A percentile compares a stretch with the other conserved stretches of the same genome.
phyloP scores from a whole-genome alignment of 352 stramenopile species.

The Vaucheria bursata region DNA sequence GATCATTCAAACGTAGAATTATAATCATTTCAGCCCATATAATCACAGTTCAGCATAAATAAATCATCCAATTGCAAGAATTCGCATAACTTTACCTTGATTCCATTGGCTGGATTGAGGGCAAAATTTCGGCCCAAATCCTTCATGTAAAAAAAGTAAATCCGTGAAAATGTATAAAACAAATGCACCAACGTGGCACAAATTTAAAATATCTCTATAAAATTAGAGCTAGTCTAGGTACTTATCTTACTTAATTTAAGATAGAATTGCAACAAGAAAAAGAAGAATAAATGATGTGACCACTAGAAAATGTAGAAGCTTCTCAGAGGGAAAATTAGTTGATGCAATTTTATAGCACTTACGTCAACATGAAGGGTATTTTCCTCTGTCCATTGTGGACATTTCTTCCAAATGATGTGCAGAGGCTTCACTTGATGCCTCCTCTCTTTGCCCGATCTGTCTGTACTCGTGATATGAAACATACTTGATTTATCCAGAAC shows the following conservation, averaged over 20 bases:
- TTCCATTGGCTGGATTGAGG: conserved; percentile 49
- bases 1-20: background rate
- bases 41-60: background rate
- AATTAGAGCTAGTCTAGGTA: too few species aligned
- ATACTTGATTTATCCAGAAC: conserved; percentile 65
- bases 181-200: too few species aligned
- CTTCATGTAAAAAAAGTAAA: background rate
- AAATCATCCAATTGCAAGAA: background rate
- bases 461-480: conserved; percentile 49
- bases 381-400: conserved; percentile 46
- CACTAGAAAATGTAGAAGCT: too few species aligned
- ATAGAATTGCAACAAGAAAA: too few species aligned
- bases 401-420: conserved; percentile 54
- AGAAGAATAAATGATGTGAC: too few species aligned
- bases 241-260: too few species aligned
- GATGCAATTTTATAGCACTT: too few species aligned
- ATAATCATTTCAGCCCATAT: background rate
- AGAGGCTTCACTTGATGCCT: conserved; percentile 54
- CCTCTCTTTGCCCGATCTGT: conserved; percentile 43
- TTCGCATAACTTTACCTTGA: conserved; percentile 3
- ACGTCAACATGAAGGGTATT: conserved; percentile 56
- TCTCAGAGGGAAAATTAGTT: too few species aligned
- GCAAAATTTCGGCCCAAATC: conserved; percentile 53
- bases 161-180: too few species aligned
- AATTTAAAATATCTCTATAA: too few species aligned